Conservation (phyloP, 23 red algal genomes). For the Gracilaria vermiculophylla region DNA sequence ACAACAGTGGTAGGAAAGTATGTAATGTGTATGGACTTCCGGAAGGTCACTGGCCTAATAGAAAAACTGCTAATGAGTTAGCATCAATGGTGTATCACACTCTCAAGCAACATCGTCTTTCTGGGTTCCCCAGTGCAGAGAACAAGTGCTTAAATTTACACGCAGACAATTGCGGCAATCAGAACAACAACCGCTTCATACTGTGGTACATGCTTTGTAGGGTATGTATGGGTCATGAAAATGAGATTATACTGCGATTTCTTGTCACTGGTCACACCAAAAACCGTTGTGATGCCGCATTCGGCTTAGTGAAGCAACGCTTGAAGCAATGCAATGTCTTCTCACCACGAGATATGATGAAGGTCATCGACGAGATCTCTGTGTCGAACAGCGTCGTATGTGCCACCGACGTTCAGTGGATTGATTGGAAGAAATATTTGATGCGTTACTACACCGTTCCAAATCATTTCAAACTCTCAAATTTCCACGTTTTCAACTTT, state of each 20-base stretch:
- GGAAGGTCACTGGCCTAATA: slow-evolving; percentile 34
- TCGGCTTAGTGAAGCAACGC: slow-evolving; percentile 13
- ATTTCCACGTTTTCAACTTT: neutral
- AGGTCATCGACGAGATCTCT: neutral
- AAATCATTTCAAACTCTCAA: neutral
- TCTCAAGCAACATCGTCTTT: no score
- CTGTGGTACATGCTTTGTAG: neutral
- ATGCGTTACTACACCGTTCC: neutral
- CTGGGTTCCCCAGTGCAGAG: no score
- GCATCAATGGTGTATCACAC: no score
- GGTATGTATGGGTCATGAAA: neutral
- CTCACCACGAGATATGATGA: neutral
- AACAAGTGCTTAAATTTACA: no score
- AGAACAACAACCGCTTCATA: neutral
- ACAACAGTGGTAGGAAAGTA: neutral
- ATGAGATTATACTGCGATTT: neutral
- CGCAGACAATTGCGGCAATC: no score
- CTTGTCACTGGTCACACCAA: slow-evolving; percentile 22
- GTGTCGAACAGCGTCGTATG: neutral
- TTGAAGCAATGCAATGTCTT: slow-evolving; percentile 1
- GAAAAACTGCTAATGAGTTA: no score
- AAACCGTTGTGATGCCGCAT: slow-evolving; percentile 20
- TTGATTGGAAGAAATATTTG: slow-evolving; percentile 12
- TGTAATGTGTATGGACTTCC: neutral
- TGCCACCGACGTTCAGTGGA: neutral